Conservation (phyloP, 495 filamentous ascomycete species). For the Cercophora scortea region DNA sequence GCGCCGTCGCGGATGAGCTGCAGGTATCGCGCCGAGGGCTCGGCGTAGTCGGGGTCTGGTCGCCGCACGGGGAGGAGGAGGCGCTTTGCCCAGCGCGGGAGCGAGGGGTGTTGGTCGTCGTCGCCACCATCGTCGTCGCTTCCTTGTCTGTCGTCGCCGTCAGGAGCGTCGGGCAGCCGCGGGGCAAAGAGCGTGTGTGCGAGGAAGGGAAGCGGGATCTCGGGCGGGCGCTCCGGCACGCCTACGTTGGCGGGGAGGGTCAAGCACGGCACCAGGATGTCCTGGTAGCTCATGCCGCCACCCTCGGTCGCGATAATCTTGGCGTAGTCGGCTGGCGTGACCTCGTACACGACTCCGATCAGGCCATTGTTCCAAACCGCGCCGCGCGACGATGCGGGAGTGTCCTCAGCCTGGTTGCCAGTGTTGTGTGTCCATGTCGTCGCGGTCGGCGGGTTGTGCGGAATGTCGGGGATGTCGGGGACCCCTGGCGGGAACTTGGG, state of each 20-base stretch:
- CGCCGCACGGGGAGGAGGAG: conserved; percentile 37
- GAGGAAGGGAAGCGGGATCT: conserved; percentile 33
- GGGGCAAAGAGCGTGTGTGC: conserved; percentile 39
- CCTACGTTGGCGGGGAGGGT: conserved; percentile 45
- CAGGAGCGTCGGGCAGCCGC: conserved; percentile 18
- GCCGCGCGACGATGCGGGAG: conserved; percentile 16
- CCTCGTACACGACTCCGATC: conserved; percentile 90
- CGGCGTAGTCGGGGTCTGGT: conserved; percentile 60
- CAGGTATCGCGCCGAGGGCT: conserved; percentile 78
- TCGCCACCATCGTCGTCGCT: conserved; percentile 10
- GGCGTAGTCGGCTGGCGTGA: conserved; percentile 71
- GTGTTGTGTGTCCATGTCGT: no score
- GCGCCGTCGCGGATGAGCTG: conserved; percentile 69
- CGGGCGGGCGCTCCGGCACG: conserved; percentile 32
- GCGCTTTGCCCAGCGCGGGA: conserved; percentile 20
- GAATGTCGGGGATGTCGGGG: conserved; percentile 9
- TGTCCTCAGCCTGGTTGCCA: conserved; percentile 2
- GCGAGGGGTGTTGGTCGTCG: conserved; percentile 12
- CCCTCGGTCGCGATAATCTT: conserved; percentile 88
- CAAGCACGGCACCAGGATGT: conserved; percentile 71
- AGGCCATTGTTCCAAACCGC: conserved; percentile 66
- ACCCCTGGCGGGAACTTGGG: conserved; percentile 25
- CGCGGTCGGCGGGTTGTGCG: conserved; percentile 34
- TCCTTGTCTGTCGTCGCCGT: conserved; percentile 1
- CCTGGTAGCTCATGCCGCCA: conserved; percentile 71